These are phyloP conservation scores for Plasmodium gallinaceum DNA, from an alignment of 169 alveolate species.

Conservation along the genomic window DNA sequence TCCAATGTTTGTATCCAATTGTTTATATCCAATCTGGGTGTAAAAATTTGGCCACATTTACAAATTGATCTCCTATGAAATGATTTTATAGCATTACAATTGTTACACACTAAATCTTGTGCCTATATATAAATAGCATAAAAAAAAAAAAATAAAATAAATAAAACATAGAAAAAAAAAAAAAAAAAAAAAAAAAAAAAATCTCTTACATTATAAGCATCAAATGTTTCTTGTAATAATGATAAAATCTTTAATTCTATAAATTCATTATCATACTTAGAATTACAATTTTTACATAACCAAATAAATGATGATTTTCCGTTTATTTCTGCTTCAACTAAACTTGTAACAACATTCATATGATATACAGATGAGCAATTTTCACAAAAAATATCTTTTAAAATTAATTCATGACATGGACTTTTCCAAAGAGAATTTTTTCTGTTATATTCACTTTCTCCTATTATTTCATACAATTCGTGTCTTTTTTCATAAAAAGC, in stretches of 20 bases:
- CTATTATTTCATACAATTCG: conserved; percentile 79
- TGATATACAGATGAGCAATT: conserved; percentile 83
- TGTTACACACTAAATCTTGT: conserved; percentile 69
- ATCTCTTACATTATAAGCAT: conserved; percentile 54
- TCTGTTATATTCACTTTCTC: conserved; percentile 82
- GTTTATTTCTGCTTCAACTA: conserved; percentile 77
- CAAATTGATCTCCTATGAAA: conserved; percentile 71
- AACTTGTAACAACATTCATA: conserved; percentile 81
- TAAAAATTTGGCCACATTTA: conserved; percentile 58
- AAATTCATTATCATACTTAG: conserved; percentile 60
- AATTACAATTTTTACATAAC: conserved; percentile 73
- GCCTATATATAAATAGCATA: conserved; percentile 28
- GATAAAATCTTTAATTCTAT: conserved; percentile 46
- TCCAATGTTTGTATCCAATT: conserved; percentile 62
- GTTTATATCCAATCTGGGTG: conserved; percentile 51
- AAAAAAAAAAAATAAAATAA: neutral
- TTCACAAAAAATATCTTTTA: conserved; percentile 79
- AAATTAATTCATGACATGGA: conserved; percentile 79
- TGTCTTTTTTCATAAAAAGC: conserved; percentile 82
- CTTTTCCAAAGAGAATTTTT: conserved; percentile 80
- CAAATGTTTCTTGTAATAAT: conserved; percentile 53
- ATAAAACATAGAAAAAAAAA: neutral
- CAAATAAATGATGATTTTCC: conserved; percentile 74
- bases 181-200: conserved; percentile 1
- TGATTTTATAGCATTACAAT: conserved; percentile 68